Percentiles rank a stretch among this genome's conserved stretches.
These are phyloP conservation scores for Primulina eburnea DNA, from an alignment of 257 asterid genomes.

Conservation along the genomic window DNA sequence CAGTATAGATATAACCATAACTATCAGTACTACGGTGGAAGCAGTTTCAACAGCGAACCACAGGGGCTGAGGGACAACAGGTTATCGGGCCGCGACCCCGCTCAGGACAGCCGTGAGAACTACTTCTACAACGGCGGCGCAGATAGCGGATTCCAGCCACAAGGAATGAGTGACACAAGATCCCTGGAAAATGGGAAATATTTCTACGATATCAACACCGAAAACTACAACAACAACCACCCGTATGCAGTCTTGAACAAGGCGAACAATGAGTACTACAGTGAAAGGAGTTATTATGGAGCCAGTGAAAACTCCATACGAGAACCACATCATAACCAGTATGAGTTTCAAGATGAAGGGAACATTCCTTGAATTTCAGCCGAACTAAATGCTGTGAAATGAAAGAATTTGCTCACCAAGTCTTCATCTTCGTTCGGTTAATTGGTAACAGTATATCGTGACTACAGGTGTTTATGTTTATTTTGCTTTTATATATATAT, in stretches of 20 bases:
- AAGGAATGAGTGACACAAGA: constrained; percentile 92
- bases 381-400: constrained; percentile 1
- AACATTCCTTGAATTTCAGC: constrained; percentile 46
- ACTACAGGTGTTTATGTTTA: not conserved
- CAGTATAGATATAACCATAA: constrained; percentile 15
- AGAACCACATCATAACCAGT: constrained; percentile 33
- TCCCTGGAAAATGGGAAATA: constrained; percentile 62
- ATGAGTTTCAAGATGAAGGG: constrained; percentile 44
- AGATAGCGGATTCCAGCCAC: constrained; percentile 38
- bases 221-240: constrained; percentile 41
- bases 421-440: not conserved
- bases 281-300: constrained; percentile 30
- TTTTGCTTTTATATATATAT: not conserved
- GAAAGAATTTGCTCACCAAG: not conserved
- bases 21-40: constrained; percentile 27
- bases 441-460: not conserved
- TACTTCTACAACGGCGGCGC: constrained; percentile 28
- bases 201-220: constrained; percentile 40
- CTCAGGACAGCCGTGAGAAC: constrained; percentile 13
- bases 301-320: constrained; percentile 25
- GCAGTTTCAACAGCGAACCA: constrained; percentile 34
- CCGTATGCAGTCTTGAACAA: constrained; percentile 42
- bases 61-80: constrained; percentile 29
- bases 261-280: constrained; percentile 24
- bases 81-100: constrained; percentile 18